phyloP scores from a whole-genome alignment of 495 filamentous ascomycete genomes.

The Penicillium riverlandense region DNA sequence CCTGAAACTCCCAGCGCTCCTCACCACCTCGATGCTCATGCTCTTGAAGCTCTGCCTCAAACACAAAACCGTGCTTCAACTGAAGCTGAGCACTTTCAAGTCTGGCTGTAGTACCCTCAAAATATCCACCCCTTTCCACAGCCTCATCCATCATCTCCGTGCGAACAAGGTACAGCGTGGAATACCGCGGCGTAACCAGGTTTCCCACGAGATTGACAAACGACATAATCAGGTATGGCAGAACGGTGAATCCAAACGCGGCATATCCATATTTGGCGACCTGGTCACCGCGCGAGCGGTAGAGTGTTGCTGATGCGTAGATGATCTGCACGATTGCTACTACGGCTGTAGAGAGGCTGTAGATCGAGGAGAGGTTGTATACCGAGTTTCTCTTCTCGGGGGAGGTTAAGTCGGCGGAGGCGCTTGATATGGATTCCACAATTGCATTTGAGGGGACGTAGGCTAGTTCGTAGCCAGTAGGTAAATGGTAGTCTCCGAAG shows the following conservation, averaged over 20 bases:
- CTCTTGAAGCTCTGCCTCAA: no score
- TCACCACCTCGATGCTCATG: no score
- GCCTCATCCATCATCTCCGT: constrained; percentile 40
- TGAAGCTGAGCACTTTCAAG: no score
- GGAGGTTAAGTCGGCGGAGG: no score
- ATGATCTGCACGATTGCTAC: constrained; percentile 33
- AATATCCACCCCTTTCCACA: constrained; percentile 17
- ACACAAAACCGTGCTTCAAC: no score
- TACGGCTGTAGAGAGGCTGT: constrained; percentile 22
- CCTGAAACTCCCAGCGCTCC: no score
- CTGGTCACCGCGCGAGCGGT: constrained; percentile 27
- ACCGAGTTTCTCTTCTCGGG: no score
- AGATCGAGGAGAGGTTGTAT: no score
- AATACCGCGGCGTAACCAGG: constrained; percentile 28
- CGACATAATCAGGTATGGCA: constrained; percentile 59
- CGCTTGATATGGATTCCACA: no score
- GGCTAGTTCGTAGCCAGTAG: no score
- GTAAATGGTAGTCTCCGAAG: no score
- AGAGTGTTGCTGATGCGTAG: constrained; percentile 27
- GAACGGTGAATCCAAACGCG: constrained; percentile 35
- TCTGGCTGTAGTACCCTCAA: constrained; percentile 1
- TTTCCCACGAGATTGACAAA: constrained; percentile 54
- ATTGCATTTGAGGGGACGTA: no score
- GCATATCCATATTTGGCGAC: constrained; percentile 34
- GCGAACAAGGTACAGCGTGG: constrained; percentile 31